Percentiles rank a stretch among this genome's conserved stretches.
Evolutionary conservation across 2,329 filamentous ascomycete species (phyloP).

Genomic region (Pseudogymnoascus sp.): DNA sequence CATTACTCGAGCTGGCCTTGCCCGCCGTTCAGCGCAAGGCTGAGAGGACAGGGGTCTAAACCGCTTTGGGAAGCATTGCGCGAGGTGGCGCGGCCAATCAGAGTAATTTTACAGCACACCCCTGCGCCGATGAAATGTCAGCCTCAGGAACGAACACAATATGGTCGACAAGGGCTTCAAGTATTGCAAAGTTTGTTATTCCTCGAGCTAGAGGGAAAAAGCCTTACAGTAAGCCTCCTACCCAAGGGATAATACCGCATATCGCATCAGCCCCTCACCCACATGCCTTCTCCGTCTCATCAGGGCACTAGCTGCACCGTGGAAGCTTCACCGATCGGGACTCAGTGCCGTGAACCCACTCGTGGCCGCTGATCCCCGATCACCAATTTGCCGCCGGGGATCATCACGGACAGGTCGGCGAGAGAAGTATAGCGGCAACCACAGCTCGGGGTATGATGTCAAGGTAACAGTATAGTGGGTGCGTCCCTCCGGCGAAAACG

Average conservation of each 20-base stretch:
- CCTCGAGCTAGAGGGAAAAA: background rate
- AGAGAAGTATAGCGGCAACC: background rate
- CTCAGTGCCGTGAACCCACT: background rate
- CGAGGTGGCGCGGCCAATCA: conserved; percentile 5
- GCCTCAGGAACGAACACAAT: background rate
- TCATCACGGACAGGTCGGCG: background rate
- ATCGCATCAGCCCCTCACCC: background rate
- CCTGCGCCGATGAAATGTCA: background rate
- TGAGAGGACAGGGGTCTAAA: background rate
- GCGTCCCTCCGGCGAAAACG: background rate
- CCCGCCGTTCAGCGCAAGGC: background rate
- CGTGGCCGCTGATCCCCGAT: background rate
- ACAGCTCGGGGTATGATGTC: background rate
- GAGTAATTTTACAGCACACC: background rate
- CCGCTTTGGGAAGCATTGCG: conserved; percentile 4
- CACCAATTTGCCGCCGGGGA: background rate
- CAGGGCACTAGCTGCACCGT: background rate
- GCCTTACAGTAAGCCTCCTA: background rate
- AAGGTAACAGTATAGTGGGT: too few species aligned
- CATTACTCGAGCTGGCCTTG: background rate
- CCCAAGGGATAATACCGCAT: background rate
- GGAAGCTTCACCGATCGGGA: background rate
- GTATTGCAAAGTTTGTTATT: background rate
- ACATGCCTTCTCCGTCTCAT: background rate
- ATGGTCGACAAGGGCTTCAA: background rate